These are phyloP conservation scores for Fusarium musae DNA, from an alignment of 2,329 filamentous ascomycete genomes.

Conservation along the genomic window DNA sequence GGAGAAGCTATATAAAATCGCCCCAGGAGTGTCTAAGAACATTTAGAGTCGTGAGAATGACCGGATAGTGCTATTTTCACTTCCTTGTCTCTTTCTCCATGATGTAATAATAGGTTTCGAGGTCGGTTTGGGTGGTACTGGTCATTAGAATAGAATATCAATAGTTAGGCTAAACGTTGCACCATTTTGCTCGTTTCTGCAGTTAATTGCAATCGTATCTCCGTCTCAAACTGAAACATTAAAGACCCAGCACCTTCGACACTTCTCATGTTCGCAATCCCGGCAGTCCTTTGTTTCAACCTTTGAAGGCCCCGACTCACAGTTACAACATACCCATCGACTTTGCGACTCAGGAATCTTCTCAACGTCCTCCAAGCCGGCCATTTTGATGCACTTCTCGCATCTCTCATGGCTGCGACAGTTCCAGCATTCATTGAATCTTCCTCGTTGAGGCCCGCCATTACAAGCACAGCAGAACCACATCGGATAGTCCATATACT, in stretches of 20 bases:
- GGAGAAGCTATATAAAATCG: slow-evolving; percentile 45
- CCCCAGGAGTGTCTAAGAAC: slow-evolving; percentile 10
- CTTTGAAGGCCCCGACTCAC: not conserved
- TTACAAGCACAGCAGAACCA: not conserved
- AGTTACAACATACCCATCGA: not conserved
- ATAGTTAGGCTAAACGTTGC: too few species aligned
- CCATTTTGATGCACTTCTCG: not conserved
- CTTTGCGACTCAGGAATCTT: not conserved
- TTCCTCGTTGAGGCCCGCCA: not conserved
- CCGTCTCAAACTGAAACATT: not conserved
- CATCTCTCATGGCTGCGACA: not conserved
- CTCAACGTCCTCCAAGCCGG: not conserved
- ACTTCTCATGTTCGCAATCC: not conserved
- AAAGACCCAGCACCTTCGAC: not conserved
- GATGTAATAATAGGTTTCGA: too few species aligned
- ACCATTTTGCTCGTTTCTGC: too few species aligned
- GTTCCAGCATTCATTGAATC: not conserved
- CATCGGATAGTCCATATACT: not conserved
- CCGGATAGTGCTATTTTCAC: accelerated
- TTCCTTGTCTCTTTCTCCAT: accelerated
- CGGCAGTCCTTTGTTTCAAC: not conserved
- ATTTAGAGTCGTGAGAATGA: accelerated
- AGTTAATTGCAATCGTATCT: accelerated
- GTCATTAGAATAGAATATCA: too few species aligned
- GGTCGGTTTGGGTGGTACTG: accelerated